Evolutionary conservation across 768 basidiomycete genomes (phyloP), one percentile per base, ranked within the genome.

Genomic region (Pseudohyphozyma bogoriensis): DNA sequence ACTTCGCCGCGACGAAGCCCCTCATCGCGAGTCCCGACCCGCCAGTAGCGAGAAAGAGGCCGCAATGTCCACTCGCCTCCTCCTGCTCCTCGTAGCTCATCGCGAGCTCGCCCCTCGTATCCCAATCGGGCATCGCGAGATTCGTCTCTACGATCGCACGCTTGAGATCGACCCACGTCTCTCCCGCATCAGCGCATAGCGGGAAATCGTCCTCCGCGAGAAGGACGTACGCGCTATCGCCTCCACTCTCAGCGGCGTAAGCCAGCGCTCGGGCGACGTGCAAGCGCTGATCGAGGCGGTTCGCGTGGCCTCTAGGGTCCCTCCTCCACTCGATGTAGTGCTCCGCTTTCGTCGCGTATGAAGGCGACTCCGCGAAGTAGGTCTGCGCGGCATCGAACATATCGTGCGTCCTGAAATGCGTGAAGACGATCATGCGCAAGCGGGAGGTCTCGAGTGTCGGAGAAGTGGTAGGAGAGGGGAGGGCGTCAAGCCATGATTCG

Each of bases 181-280:
- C 45, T 2, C 12, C 15, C 24, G 45, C 47, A 20, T 55, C 37
- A 1, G 37, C 26, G 44, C 60, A 61, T 15, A 61, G 60, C 13
- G 60, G 60, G 15, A 61, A 61, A 49, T 61, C 60, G 50, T 61
- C 60, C 60, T 61, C 60, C 6, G 60, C 47, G 26, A 61, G 55
- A 10, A 61, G 39, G 50, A 61, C 54, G 32, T 61, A 61, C 32
- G 60, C 60, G 12, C 49, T 44, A 1, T 22, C 55, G 5, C 39
- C 52, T 20, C 36, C 35, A 16, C 20, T 22, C 12, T 6, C 1
- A 2, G 60, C 45, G 42, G 60, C 55, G 55, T 61, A 55, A 37
- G 28, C 40, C 6, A 61, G 36, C 20, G 55, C 60, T 2, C 60
- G 47, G 26, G 60, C 60, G n/a, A 61, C 60, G 36, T 61, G 60